A percentile compares a stretch with the other conserved stretches of the same genome.
These are phyloP conservation scores for Zopfia rhizophila DNA, from an alignment of 2,329 filamentous ascomycete species.

Conservation along the genomic window DNA sequence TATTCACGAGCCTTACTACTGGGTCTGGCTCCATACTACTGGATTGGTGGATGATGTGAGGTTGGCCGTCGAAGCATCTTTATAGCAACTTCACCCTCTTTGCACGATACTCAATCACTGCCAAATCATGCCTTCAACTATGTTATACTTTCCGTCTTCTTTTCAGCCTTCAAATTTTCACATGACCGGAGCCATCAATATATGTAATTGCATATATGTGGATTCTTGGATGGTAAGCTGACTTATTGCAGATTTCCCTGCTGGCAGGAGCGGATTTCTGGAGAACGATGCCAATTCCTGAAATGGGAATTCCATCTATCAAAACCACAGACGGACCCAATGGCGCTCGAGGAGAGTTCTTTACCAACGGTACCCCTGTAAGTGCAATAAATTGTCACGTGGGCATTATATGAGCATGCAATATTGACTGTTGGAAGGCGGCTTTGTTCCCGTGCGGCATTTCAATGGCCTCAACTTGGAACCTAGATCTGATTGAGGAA, in stretches of 20 bases:
- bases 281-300: conserved; percentile 71
- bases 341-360: conserved; percentile 75
- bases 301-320: conserved; percentile 71
- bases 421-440: conserved; percentile 60
- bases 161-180: no score
- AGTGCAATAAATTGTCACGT: no score
- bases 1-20: conserved; percentile 11
- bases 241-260: conserved; percentile 46
- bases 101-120: no score
- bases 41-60: no score
- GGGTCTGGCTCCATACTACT: no score
- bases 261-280: conserved; percentile 72
- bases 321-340: conserved; percentile 76
- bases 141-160: no score
- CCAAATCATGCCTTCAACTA: no score
- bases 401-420: no score
- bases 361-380: conserved; percentile 62
- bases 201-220: not conserved
- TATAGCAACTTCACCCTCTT: no score
- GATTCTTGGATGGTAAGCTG: conserved; percentile 28
- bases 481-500: conserved; percentile 73
- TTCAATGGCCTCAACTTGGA: conserved; percentile 83
- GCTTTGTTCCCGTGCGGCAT: conserved; percentile 83
- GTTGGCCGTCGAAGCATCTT: no score
- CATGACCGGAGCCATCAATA: no score